Evolutionary conservation across 2,329 filamentous ascomycete genomes (phyloP).

Genomic region (Aspergillus brunneoviolaceus): DNA sequence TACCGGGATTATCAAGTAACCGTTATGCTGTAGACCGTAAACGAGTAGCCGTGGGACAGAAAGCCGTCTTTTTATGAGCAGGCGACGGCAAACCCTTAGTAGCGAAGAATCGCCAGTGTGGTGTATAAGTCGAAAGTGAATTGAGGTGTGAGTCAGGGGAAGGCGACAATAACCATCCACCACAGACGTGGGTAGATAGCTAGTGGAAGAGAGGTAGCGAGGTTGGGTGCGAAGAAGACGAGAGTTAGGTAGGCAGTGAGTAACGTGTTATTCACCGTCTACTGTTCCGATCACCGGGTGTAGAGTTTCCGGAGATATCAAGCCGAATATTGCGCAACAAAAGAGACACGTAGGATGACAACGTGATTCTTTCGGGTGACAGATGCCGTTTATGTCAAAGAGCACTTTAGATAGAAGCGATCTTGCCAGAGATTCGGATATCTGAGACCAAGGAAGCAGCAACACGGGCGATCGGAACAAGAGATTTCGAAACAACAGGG

Average conservation of each 20-base stretch:
- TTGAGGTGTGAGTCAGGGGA: conserved; percentile 6
- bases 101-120: conserved; percentile 27
- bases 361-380: conserved; percentile 20
- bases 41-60: conserved; percentile 31
- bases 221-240: not conserved
- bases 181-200: not conserved
- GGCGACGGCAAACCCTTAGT: conserved; percentile 34
- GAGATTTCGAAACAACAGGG: conserved; percentile 33
- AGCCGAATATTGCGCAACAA: conserved; percentile 16
- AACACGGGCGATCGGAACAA: conserved; percentile 40
- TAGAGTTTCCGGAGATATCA: conserved; percentile 25
- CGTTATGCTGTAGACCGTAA: conserved; percentile 34
- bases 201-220: conserved; percentile 1
- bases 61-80: conserved; percentile 31
- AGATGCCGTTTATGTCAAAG: conserved; percentile 9
- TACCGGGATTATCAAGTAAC: conserved; percentile 27
- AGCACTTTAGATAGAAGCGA: conserved; percentile 28
- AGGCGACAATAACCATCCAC: conserved; percentile 4
- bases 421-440: conserved; percentile 29
- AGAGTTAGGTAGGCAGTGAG: not conserved
- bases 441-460: conserved; percentile 33
- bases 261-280: conserved; percentile 18
- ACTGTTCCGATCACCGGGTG: conserved; percentile 29
- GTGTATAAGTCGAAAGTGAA: conserved; percentile 12
- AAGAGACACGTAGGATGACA: conserved; percentile 18